Conservation (phyloP, 495 filamentous ascomycete genomes). For the Chaetomium cochliodes region DNA sequence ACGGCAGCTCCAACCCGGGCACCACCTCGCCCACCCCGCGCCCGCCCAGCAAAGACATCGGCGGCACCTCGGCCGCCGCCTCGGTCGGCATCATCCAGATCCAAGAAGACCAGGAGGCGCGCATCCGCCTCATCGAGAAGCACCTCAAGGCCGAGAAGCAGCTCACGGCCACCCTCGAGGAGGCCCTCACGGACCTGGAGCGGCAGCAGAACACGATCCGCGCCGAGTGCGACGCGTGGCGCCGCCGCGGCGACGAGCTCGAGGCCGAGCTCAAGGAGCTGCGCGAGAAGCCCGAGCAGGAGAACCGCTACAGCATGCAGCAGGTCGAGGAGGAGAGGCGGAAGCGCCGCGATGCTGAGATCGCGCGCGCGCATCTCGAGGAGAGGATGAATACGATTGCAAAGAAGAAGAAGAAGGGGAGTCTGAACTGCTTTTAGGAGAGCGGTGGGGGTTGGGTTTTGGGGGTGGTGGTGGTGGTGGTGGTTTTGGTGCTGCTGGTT, state of each 20-base stretch:
- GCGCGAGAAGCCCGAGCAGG: slow-evolving; percentile 45
- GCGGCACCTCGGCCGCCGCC: slow-evolving; percentile 47
- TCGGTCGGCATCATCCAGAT: slow-evolving; percentile 52
- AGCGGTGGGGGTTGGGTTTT: slow-evolving; percentile 12
- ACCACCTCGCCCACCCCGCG: slow-evolving; percentile 54
- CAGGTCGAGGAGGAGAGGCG: slow-evolving; percentile 91
- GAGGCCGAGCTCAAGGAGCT: slow-evolving; percentile 77
- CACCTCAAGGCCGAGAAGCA: slow-evolving; percentile 95
- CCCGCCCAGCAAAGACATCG: slow-evolving; percentile 73
- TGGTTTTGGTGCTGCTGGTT: background rate
- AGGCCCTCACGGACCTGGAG: slow-evolving; percentile 92
- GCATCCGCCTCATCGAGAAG: slow-evolving; percentile 94
- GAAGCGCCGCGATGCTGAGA: slow-evolving; percentile 82
- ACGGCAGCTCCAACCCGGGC: slow-evolving; percentile 41
- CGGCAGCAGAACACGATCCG: slow-evolving; percentile 80
- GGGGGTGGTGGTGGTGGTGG: slow-evolving; percentile 12
- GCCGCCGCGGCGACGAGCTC: slow-evolving; percentile 71
- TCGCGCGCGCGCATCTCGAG: slow-evolving; percentile 82
- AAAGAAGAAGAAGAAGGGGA: slow-evolving; percentile 95
- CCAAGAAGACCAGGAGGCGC: slow-evolving; percentile 90
- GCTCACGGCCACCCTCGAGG: slow-evolving; percentile 88
- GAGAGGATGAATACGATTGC: slow-evolving; percentile 90
- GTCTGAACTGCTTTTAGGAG: slow-evolving; percentile 89
- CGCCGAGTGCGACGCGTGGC: slow-evolving; percentile 84
- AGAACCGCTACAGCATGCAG: slow-evolving; percentile 79